Base-by-base conservation (phyloP, 768 basidiomycete species). In the Mycena albidolilacea region DNA sequence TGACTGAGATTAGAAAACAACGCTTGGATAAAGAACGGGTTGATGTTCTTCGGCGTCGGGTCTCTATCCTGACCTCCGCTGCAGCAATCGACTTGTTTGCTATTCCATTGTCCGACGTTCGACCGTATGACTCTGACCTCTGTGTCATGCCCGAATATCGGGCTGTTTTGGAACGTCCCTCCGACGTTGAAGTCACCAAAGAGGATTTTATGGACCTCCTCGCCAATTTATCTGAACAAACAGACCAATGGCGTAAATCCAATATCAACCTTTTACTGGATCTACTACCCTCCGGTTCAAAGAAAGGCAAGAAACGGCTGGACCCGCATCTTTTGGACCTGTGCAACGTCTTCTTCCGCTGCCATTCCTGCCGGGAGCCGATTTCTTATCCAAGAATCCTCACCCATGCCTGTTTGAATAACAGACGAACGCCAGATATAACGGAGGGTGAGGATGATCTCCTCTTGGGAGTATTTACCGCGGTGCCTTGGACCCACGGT, bases 271-370 rank as follows among this genome's bases (percentile, higher is more conserved):
- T 74, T 43, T 69, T 80, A 46, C 63, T 72, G 39, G 46, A 61
- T 41, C 69, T 81, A 6, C 59, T 82, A 5, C 64, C 74, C 19
- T 37, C 41, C 17, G 38, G 23, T 35, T 64, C 19, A 37, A 66
- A 55, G 15, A 54, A 54, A 41, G 21, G 19, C 12, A 66, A 39
- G n/a, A 55, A 63, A 37, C 35, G 7, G 41, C 55, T 14, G 68
- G 65, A 37, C 21, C 43, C n/a, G 7, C 43, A 15, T 57, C 68
- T 61, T 19, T 73, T 83, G 14, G 65, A 79, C 2, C 80, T 82
- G 43, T 82, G 83, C 15, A 77, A 79, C 2, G 78, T 78, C 9
- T 82, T 82, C 59, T 84, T 84, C 72, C 78, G 79, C 19, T 84
- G 82, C 68, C 58, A 67, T 19, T 80, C 74, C 58, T 84, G 83